Percentiles rank a stretch among this genome's conserved stretches.
These are phyloP conservation scores for Chloris gayana DNA, from an alignment of 176 grass and related monocot species.

Conservation along the genomic window DNA sequence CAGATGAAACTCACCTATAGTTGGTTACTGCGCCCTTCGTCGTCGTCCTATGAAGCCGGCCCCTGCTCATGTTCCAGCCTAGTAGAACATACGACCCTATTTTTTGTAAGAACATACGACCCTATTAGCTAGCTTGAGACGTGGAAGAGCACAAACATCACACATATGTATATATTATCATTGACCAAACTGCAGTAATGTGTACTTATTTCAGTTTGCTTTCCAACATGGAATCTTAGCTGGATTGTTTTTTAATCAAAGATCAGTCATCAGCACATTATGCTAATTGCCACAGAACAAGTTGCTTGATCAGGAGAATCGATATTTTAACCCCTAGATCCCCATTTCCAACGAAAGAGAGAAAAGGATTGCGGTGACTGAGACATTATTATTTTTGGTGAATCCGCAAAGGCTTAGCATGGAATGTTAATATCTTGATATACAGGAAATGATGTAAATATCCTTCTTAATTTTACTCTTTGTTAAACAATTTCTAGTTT, in stretches of 20 bases:
- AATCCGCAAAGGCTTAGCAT: no score
- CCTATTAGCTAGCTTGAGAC: not conserved
- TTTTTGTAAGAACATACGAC: not conserved
- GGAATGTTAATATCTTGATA: no score
- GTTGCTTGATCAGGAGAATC: not conserved
- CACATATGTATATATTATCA: not conserved
- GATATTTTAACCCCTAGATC: not conserved
- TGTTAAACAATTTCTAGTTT: not conserved
- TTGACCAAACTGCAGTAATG: constrained; percentile 25
- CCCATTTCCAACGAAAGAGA: not conserved
- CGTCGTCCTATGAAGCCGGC: not conserved
- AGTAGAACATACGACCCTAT: not conserved
- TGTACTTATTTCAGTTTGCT: not conserved
- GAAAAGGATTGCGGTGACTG: not conserved
- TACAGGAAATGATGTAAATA: not conserved
- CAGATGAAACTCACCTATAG: no score
- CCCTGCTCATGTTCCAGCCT: not conserved
- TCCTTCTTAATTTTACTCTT: not conserved
- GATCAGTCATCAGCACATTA: not conserved
- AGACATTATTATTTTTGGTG: not conserved
- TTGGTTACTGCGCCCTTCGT: not conserved
- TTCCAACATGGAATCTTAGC: constrained; percentile 28
- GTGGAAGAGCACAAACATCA: constrained; percentile 21
- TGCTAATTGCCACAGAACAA: no score
- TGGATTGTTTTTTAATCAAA: constrained; percentile 1